Evolutionary conservation across 129 eudicot species (phyloP), one percentile per base, ranked within the genome.

Genomic region (Tagetes patula): DNA sequence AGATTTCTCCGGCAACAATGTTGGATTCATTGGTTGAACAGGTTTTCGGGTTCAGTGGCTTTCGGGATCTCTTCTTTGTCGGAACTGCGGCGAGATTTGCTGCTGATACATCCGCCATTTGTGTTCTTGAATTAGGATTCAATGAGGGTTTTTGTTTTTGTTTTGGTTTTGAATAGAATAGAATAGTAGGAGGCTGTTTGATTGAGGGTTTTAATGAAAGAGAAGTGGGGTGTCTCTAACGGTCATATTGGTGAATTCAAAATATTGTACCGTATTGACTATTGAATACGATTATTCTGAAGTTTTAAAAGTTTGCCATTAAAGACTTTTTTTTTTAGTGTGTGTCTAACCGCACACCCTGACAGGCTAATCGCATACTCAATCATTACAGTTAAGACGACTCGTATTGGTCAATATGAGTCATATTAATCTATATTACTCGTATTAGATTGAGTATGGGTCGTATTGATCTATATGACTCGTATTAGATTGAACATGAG

Each of bases 11-110:
- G 72, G 89, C 81, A 54, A 85, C 54, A 61, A 80, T 89, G 71
- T 87, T 89, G 75, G 95, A 75, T 43, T 87, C 96, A 49, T 73
- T 85, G 13, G 85, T n/a, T 9, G 96, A 81, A 56, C 79, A 75
- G 68, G 76, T 75, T 77, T 80, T 89, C 36, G 75, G 88, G 38
- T 87, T 87, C 3, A 92, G 77, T 5, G 96, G 92, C 79, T 82
- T 92, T 65, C 81, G 75, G 61, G 88, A 72, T 75, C 85, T 85
- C 76, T 81, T 92, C 84, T 84, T 91, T 1, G 91, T 64, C 6
- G 86, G 91, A n/a, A 71, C 54, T 0, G 82, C 64, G 46, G 58
- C 30, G 69, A 81, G 72, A 65, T 62, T 52, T 3, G 71, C 31
- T 36, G 72, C 61, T 2, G 86, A 85, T 13, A 81, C 40, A 30